Conservation (phyloP, 495 filamentous ascomycete species). For the Neurospora sp. region DNA sequence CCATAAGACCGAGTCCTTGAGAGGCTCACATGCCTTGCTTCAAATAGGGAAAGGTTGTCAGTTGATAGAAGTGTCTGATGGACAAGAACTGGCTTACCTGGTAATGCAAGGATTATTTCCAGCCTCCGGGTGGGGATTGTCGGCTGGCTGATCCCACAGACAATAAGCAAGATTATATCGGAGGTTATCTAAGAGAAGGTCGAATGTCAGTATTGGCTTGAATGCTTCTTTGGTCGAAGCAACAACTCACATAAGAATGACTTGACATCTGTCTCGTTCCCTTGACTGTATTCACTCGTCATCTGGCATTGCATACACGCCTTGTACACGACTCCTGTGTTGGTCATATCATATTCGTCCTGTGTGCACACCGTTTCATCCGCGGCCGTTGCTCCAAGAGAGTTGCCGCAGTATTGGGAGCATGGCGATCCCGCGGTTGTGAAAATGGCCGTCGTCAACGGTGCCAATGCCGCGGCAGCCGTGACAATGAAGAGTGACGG, state of each 20-base stretch:
- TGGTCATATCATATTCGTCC: constrained; percentile 13
- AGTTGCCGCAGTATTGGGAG: constrained; percentile 33
- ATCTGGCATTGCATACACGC: constrained; percentile 33
- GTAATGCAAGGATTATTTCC: constrained; percentile 29
- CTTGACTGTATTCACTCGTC: constrained; percentile 24
- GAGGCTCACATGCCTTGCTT: constrained; percentile 31
- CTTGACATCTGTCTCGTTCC: constrained; percentile 25
- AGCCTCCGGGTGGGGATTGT: constrained; percentile 2
- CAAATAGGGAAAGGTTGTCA: constrained; percentile 2
- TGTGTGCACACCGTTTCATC: constrained; percentile 32
- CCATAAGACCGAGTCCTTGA: constrained; percentile 25
- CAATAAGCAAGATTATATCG: constrained; percentile 31
- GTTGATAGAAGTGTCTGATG: not conserved
- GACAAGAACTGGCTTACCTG: constrained; percentile 17
- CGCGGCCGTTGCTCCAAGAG: constrained; percentile 23
- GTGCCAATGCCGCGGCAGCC: constrained; percentile 11
- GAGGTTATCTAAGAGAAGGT: constrained; percentile 30
- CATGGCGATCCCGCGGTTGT: constrained; percentile 33
- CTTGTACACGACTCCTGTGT: constrained; percentile 28
- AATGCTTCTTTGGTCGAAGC: too few species aligned
- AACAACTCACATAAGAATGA: constrained; percentile 32
- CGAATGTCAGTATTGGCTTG: not conserved
- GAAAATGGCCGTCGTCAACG: constrained; percentile 22
- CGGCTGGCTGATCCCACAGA: constrained; percentile 23
- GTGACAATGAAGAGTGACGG: constrained; percentile 6